Evolutionary conservation across 495 filamentous ascomycete genomes (phyloP).

Genomic region (Penicillium salamii): DNA sequence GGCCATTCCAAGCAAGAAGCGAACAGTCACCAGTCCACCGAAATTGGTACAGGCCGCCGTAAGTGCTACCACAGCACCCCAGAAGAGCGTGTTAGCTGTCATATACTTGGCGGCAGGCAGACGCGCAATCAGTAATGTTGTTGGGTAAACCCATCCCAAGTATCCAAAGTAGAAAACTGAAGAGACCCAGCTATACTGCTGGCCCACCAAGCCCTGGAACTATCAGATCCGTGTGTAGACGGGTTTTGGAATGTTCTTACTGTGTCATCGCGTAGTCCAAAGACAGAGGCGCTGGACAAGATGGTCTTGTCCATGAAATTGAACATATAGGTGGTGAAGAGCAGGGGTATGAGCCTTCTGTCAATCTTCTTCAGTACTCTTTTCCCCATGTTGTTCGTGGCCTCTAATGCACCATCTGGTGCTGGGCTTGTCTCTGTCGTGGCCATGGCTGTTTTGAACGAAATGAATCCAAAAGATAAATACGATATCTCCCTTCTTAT

Average conservation of each 20-base stretch:
- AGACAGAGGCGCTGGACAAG: constrained; percentile 51
- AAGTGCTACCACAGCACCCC: constrained; percentile 54
- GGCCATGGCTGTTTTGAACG: no score
- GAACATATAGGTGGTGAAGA: constrained; percentile 34
- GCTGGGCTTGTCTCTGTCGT: constrained; percentile 8
- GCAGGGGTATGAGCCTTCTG: constrained; percentile 42
- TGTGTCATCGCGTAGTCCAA: constrained; percentile 45
- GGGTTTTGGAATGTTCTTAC: constrained; percentile 9
- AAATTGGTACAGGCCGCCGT: constrained; percentile 38
- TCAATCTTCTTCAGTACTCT: constrained; percentile 47
- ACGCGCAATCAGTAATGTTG: constrained; percentile 50
- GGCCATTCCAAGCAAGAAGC: constrained; percentile 50
- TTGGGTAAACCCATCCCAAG: constrained; percentile 34
- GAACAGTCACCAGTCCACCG: constrained; percentile 33
- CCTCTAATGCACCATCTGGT: constrained; percentile 6
- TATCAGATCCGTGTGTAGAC: constrained; percentile 14
- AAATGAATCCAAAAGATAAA: neutral
- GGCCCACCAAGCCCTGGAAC: constrained; percentile 42
- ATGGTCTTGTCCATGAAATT: constrained; percentile 57
- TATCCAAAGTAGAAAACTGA: constrained; percentile 64
- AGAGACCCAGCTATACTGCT: constrained; percentile 58
- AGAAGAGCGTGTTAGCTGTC: constrained; percentile 52
- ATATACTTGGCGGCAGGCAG: constrained; percentile 55
- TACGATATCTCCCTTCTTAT: no score
- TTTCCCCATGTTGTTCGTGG: constrained; percentile 11